These are phyloP conservation scores for Hanseniaspora valbyensis DNA, from an alignment of 805 yeast species.

Conservation along the genomic window DNA sequence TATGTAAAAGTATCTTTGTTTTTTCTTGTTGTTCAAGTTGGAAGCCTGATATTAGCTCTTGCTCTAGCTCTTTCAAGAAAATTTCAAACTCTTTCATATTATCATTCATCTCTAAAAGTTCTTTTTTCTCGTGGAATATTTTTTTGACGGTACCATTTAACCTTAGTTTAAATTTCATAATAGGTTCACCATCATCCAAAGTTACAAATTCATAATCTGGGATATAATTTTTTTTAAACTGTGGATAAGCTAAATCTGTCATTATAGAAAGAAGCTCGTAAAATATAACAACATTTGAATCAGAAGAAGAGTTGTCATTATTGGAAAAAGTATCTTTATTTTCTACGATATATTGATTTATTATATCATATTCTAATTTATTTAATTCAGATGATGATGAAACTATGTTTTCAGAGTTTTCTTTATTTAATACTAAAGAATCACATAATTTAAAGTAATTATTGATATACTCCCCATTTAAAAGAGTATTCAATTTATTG, in stretches of 20 bases:
- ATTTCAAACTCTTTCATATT: not conserved
- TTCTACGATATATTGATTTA: not conserved
- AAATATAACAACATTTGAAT: not conserved
- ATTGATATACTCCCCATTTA: not conserved
- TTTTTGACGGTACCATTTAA: not conserved
- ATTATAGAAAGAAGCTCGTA: not conserved
- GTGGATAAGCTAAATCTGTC: not conserved
- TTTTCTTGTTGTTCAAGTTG: not conserved
- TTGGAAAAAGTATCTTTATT: too few relatives aligned
- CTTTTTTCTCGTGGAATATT: not conserved
- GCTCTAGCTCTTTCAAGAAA: not conserved
- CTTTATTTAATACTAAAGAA: not conserved
- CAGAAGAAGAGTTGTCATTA: not conserved
- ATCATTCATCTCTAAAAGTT: not conserved
- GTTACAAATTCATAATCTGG: conserved; percentile 1
- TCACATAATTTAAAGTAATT: not conserved
- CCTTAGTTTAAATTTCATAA: not conserved
- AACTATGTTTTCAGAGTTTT: not conserved
- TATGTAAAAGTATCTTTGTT: not conserved
- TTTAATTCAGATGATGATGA: not conserved
- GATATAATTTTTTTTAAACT: not conserved
- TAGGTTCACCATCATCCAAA: not conserved
- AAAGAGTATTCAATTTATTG: not conserved
- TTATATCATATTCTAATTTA: not conserved
- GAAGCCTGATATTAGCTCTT: not conserved